Conservation (phyloP, 108 stramenopile species). For the Fragilaria radians region DNA sequence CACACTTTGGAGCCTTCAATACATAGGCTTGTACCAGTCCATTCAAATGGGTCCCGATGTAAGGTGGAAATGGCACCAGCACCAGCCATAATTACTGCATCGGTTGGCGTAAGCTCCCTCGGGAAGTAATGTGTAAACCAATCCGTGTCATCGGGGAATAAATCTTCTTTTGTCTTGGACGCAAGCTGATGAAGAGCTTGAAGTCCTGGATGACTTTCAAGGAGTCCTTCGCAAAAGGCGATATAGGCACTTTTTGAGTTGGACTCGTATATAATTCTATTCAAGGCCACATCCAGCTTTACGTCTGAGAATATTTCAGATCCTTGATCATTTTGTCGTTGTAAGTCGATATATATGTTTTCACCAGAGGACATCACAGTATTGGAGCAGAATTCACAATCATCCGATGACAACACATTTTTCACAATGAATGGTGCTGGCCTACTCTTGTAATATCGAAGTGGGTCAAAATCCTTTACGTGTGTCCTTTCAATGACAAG, state of each 20-base stretch:
- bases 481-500: neutral
- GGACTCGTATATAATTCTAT: neutral
- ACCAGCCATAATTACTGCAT: slow-evolving; percentile 52
- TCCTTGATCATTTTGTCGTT: neutral
- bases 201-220: neutral
- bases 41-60: slow-evolving; percentile 69
- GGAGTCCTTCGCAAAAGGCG: neutral
- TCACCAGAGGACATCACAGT: neutral
- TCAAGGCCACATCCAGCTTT: neutral
- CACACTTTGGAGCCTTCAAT: slow-evolving; percentile 58
- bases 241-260: neutral
- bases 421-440: neutral
- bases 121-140: slow-evolving; percentile 59
- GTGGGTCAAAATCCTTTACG: neutral
- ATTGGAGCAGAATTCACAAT: neutral
- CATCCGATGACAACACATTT: neutral
- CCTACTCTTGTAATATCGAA: neutral
- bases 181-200: neutral
- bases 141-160: slow-evolving; percentile 10
- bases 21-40: slow-evolving; percentile 62
- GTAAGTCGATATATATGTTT: neutral
- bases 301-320: neutral
- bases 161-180: neutral
- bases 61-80: slow-evolving; percentile 50
- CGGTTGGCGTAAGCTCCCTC: slow-evolving; percentile 19